phyloP scores from a whole-genome alignment of 2,329 filamentous ascomycete genomes.

The Passalora sequoiae region DNA sequence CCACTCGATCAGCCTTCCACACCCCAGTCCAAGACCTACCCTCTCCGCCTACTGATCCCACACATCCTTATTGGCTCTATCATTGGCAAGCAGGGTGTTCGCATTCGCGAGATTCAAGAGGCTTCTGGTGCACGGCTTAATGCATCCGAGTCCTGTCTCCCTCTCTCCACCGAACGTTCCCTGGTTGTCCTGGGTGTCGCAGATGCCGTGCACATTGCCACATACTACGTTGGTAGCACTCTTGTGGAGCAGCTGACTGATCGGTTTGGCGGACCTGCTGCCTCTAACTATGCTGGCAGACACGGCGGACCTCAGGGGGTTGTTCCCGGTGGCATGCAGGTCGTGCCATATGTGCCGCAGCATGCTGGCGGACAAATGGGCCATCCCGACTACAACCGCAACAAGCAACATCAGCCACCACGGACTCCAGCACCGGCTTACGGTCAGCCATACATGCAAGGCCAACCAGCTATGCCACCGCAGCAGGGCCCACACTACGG shows the following conservation, averaged over 20 bases:
- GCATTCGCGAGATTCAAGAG: slow-evolving; percentile 97
- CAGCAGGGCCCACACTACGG: slow-evolving; percentile 70
- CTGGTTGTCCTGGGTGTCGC: slow-evolving; percentile 96
- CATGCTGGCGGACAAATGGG: slow-evolving; percentile 89
- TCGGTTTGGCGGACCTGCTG: slow-evolving; percentile 88
- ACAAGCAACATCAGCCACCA: slow-evolving; percentile 67
- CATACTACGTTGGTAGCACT: slow-evolving; percentile 98
- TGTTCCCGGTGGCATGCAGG: slow-evolving; percentile 95
- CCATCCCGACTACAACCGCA: slow-evolving; percentile 72
- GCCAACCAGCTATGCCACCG: slow-evolving; percentile 47
- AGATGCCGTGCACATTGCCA: slow-evolving; percentile 96
- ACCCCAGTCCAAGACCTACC: slow-evolving; percentile 93
- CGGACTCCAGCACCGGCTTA: slow-evolving; percentile 56
- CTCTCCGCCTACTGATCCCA: slow-evolving; percentile 87
- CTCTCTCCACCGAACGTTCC: slow-evolving; percentile 93
- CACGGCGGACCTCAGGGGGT: slow-evolving; percentile 90
- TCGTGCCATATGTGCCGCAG: slow-evolving; percentile 95
- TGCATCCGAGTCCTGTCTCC: slow-evolving; percentile 89
- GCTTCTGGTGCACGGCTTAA: slow-evolving; percentile 94
- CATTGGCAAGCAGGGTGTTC: slow-evolving; percentile 92
- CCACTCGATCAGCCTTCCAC: slow-evolving; percentile 81
- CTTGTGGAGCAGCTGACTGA: slow-evolving; percentile 95
- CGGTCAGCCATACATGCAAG: slow-evolving; percentile 62
- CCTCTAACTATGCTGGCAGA: slow-evolving; percentile 94
- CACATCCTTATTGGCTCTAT: slow-evolving; percentile 98